phyloP scores from a whole-genome alignment of 495 filamentous ascomycete genomes.

The Ramalina peruviana region DNA sequence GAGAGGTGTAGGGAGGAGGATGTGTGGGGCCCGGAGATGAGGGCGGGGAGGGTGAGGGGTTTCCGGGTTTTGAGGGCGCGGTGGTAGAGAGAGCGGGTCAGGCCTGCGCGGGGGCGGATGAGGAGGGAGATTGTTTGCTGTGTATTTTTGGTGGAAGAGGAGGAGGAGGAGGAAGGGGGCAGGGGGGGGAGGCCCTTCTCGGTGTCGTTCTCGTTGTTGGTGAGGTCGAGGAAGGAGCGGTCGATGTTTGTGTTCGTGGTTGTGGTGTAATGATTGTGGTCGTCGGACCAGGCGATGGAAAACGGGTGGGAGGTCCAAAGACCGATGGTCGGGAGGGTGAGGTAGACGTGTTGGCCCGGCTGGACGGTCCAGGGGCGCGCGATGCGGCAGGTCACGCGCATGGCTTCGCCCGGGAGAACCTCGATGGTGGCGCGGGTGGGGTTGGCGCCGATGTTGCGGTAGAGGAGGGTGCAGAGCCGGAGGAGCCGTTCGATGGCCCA shows the following conservation, averaged over 20 bases:
- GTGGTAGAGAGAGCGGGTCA: conserved; percentile 67
- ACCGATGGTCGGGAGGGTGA: conserved; percentile 64
- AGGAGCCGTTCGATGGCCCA: conserved; percentile 66
- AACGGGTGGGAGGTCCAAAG: conserved; percentile 88
- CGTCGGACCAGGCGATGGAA: conserved; percentile 73
- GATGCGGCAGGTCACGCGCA: conserved; percentile 67
- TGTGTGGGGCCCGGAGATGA: conserved; percentile 86
- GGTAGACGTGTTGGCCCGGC: conserved; percentile 78
- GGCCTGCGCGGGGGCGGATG: conserved; percentile 71
- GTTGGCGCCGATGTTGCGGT: conserved; percentile 50
- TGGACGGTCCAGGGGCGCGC: conserved; percentile 62
- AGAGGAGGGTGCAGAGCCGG: conserved; percentile 54
- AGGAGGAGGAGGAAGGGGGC: conserved; percentile 19
- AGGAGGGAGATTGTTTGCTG: conserved; percentile 62
- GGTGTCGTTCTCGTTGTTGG: conserved; percentile 12
- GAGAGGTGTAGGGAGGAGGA: conserved; percentile 81
- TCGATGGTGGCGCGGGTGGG: conserved; percentile 62
- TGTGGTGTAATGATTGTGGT: conserved; percentile 40
- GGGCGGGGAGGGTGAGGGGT: conserved; percentile 39
- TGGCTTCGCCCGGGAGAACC: conserved; percentile 66
- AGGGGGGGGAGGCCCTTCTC: conserved; percentile 32
- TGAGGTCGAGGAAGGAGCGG: conserved; percentile 31
- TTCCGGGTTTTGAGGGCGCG: conserved; percentile 19
- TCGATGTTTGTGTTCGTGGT: conserved; percentile 34
- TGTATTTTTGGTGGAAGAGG: background rate